phyloP scores from a whole-genome alignment of 2,329 filamentous ascomycete genomes.

The Pyrenochaeta sp. region DNA sequence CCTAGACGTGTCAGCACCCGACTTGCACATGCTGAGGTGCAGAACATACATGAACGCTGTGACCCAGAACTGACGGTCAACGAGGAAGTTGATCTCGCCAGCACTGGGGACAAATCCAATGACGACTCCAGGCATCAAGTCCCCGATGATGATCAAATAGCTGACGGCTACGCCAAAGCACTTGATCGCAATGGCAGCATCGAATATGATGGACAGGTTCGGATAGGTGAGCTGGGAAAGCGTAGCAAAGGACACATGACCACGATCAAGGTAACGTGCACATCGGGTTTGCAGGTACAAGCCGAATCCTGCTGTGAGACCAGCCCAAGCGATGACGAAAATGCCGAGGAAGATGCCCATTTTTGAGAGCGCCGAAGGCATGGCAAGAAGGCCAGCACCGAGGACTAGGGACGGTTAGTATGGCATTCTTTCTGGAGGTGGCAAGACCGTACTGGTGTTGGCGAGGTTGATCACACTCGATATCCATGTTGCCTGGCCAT shows the following conservation, averaged over 20 bases:
- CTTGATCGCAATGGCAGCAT: constrained; percentile 94
- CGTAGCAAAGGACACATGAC: constrained; percentile 92
- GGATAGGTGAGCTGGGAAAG: constrained; percentile 96
- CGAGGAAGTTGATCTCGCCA: constrained; percentile 74
- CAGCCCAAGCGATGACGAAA: constrained; percentile 90
- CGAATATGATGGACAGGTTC: constrained; percentile 93
- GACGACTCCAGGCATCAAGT: constrained; percentile 95
- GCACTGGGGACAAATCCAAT: constrained; percentile 76
- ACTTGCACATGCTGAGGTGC: too few relatives aligned
- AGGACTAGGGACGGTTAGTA: constrained; percentile 69
- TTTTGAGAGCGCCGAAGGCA: constrained; percentile 95
- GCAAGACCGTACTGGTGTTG: constrained; percentile 80
- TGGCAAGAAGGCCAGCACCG: constrained; percentile 90
- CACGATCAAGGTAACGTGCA: constrained; percentile 89
- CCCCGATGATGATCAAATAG: constrained; percentile 98
- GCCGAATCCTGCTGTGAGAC: constrained; percentile 86
- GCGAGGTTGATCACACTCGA: constrained; percentile 95
- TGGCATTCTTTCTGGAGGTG: neutral
- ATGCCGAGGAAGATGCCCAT: constrained; percentile 91
- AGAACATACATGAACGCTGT: constrained; percentile 85
- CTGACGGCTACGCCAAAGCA: constrained; percentile 98
- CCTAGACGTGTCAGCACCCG: constrained; percentile 55
- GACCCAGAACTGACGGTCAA: constrained; percentile 96
- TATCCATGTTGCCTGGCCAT: constrained; percentile 83
- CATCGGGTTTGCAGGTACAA: constrained; percentile 95